A percentile compares a stretch with the other conserved stretches of the same genome.
Conservation (phyloP, 352 stramenopile species). For the Phytophthora europaea region DNA sequence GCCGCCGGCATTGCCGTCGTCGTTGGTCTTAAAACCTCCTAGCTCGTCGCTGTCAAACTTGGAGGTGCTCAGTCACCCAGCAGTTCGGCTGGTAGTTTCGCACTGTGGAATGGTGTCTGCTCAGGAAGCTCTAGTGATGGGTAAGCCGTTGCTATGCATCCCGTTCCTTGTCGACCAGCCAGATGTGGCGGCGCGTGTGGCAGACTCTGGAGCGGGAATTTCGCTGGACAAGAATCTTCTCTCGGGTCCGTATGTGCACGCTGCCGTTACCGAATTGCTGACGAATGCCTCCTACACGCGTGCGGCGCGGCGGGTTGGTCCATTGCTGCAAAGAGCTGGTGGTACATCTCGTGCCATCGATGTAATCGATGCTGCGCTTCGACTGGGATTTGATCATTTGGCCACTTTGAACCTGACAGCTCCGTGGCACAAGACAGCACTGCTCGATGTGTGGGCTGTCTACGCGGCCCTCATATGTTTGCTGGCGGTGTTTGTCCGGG, state of each 20-base stretch:
- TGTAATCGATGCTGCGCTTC: conserved; percentile 74
- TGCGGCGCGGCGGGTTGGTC: conserved; percentile 61
- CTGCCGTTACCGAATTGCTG: conserved; percentile 56
- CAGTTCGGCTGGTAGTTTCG: conserved; percentile 80
- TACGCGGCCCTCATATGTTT: conserved; percentile 80
- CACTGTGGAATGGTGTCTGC: conserved; percentile 90
- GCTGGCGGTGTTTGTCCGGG: conserved; percentile 64
- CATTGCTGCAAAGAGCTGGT: conserved; percentile 66
- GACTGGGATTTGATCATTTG: conserved; percentile 67
- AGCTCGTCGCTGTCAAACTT: conserved; percentile 66
- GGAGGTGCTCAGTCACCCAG: conserved; percentile 69
- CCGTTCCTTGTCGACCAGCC: conserved; percentile 91
- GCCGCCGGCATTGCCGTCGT: conserved; percentile 57
- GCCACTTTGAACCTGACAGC: conserved; percentile 72
- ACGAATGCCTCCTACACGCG: conserved; percentile 57
- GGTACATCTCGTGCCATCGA: conserved; percentile 71
- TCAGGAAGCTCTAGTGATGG: conserved; percentile 82
- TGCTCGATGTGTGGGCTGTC: conserved; percentile 86
- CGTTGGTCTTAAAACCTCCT: conserved; percentile 74
- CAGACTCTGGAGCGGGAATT: conserved; percentile 77
- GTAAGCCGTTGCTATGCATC: conserved; percentile 88
- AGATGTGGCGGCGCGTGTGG: conserved; percentile 83
- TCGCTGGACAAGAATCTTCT: conserved; percentile 82
- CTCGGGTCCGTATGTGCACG: conserved; percentile 61
- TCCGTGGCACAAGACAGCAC: conserved; percentile 82